Conservation (phyloP, 495 filamentous ascomycete genomes). For the Sabuloglossum arenarium region DNA sequence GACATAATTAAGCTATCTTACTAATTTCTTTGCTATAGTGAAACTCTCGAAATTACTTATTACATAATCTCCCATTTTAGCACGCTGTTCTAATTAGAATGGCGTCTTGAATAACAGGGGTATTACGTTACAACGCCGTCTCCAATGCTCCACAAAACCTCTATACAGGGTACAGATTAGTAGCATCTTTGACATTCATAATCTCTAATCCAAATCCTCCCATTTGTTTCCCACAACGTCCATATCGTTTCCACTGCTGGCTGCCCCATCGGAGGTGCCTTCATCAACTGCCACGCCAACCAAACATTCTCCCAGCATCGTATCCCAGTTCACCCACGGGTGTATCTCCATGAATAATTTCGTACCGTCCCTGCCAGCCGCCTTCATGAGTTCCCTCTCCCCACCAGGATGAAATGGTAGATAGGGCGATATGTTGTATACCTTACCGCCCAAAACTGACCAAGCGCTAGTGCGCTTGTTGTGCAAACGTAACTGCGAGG, state of each 20-base stretch:
- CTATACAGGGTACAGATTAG: not conserved
- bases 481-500: constrained; percentile 48
- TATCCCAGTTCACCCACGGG: constrained; percentile 96
- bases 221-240: constrained; percentile 20
- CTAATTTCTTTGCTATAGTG: no score
- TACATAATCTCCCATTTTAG: not conserved
- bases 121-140: not conserved
- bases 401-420: constrained; percentile 82
- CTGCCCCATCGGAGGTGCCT: constrained; percentile 14
- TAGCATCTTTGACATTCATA: not conserved
- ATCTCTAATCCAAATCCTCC: constrained; percentile 50
- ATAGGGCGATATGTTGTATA: constrained; percentile 89
- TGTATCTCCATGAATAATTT: constrained; percentile 81
- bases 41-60: not conserved
- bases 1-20: not conserved
- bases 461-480: constrained; percentile 72
- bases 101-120: not conserved
- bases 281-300: constrained; percentile 74
- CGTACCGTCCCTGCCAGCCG: constrained; percentile 55
- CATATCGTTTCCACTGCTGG: not conserved
- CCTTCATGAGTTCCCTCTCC: constrained; percentile 61
- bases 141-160: not conserved
- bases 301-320: constrained; percentile 69
- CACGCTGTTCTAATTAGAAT: not conserved
- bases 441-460: constrained; percentile 66